Evolutionary conservation across 371 early-diverging fungal genomes (phyloP), one percentile per base, ranked within the genome.

Genomic region (Saksenaea vasiformis): DNA sequence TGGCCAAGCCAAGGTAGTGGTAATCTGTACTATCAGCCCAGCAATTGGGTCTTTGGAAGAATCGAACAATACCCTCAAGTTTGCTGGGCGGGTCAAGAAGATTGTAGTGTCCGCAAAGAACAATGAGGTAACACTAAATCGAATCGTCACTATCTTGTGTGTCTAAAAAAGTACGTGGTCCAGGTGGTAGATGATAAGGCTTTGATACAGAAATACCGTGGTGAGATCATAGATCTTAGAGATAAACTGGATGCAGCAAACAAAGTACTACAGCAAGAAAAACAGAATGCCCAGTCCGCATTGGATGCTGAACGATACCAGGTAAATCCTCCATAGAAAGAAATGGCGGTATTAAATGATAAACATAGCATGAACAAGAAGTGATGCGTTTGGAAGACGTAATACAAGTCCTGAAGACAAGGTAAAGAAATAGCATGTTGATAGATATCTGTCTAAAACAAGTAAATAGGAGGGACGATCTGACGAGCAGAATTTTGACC

Each of bases 11-110:
- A 84, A 91, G 13, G 85, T 93, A 4, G 86, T 92, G 8, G 93
- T 96, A 54, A 90, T 95, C 51, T 93, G 92, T 63, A 95, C 92
- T 1, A 87, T 92, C 61, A 90, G 85, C 61, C 94, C 94, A 2
- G 73, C 87, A 1, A 55, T 62, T n/a, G 24, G 68, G 34, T 88
- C 91, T 62, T 64, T 85, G 19, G 92, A 94, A 43, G 97, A 97
- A 51, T 90, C 91, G 0, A 63, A 86, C 41, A 94, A 91, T 69
- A 98, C 97, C 0, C 82, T 98, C 31, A 93, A 94, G 58, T 98
- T 96, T 74, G 96, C 95, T 0, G 74, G 85, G 0, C 78, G 93
- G 7, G 91, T 92, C 51, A 95, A 95, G 66, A 85, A 84, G 62
- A 87, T 95, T 3, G 78, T 79, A 0, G 82, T 85, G 1, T 74